Evolutionary conservation across 2,329 filamentous ascomycete species (phyloP), one percentile per base, ranked within the genome.

Genomic region (Phoma herbarum): DNA sequence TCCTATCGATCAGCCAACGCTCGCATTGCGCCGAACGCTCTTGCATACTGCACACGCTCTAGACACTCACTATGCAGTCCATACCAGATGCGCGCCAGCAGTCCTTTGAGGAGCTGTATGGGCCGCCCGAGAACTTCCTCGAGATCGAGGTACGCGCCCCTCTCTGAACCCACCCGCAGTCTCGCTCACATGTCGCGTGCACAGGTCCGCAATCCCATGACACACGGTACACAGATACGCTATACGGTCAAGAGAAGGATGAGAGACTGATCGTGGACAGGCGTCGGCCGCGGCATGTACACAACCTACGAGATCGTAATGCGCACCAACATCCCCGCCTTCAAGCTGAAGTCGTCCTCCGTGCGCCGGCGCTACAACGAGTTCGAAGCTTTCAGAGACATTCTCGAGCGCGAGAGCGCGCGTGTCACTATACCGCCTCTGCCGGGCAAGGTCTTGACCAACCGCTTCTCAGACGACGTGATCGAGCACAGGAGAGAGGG

Each of bases 101-200:
- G 83, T 95, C 90, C 75, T 98, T 97, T 76, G 95, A 99, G 81
- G 95, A 99, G 85, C 97, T 98, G 78, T 99, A 99, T 79, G 95
- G 93, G 14, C 92, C 94, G 46, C 95, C 95, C 6, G 95, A 99
- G 84, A 99, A 99, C 83, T 97, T 98, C 77, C 86, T 99, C 53
- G 95, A 99, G 83, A 97, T 99, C 65, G 95, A 99, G 85, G 93
- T 95, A 78, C 48, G 62, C 47, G 47, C 60, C 33, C 42, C 52
- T 43, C 60, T 53, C 28, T 52, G 57, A 25, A 42, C 54, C 47
- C 55, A 42, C 41, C 33, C 59, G 48, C 61, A 53, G 63, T 63
- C 65, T 63, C 47, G 59, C 62, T 67, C 58, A 67, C 68, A 59
- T 65, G 72, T 62, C 58, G 60, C 60, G 60, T 68, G 59, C 57